A percentile compares a stretch with the other conserved stretches of the same genome.
These are phyloP conservation scores for Strigomonas culicis DNA, from an alignment of 208 protist genomes.

Conservation along the genomic window DNA sequence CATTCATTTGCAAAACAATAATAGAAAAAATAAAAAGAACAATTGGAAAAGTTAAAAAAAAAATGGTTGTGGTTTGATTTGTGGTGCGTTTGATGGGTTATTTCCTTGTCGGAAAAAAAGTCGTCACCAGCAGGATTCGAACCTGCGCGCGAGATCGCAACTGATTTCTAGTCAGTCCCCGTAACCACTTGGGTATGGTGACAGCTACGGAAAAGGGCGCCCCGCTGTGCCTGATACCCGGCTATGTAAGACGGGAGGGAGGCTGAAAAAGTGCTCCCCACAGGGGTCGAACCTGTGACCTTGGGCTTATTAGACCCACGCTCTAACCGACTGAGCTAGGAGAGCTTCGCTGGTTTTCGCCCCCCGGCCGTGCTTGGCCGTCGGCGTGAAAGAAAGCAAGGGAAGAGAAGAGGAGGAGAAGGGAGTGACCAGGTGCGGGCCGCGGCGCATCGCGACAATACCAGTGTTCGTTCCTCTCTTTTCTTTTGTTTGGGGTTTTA, in stretches of 20 bases:
- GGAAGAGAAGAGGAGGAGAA: neutral
- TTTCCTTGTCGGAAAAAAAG: constrained; percentile 29
- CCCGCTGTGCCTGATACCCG: neutral
- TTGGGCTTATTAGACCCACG: constrained; percentile 15
- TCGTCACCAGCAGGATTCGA: constrained; percentile 81
- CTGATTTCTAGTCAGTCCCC: constrained; percentile 87
- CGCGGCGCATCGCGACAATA: neutral
- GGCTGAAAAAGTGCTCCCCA: constrained; percentile 8
- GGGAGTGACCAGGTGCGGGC: neutral
- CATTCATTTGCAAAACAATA: too few relatives aligned
- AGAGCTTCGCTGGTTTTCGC: neutral
- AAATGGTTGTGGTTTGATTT: too few relatives aligned
- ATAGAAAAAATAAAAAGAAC: neutral
- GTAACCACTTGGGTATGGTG: constrained; percentile 89
- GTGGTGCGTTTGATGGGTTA: too few relatives aligned
- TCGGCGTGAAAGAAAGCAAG: neutral
- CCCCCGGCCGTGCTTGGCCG: too few relatives aligned
- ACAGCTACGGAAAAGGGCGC: constrained; percentile 8
- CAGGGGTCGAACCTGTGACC: constrained; percentile 13
- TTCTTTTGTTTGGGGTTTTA: constrained; percentile 6
- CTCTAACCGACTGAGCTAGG: constrained; percentile 13
- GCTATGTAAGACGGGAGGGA: neutral
- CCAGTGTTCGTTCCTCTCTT: neutral
- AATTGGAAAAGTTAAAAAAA: neutral
- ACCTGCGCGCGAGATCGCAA: constrained; percentile 87